Base-by-base conservation (phyloP, 768 basidiomycete species). In the Crepidotus variabilis region DNA sequence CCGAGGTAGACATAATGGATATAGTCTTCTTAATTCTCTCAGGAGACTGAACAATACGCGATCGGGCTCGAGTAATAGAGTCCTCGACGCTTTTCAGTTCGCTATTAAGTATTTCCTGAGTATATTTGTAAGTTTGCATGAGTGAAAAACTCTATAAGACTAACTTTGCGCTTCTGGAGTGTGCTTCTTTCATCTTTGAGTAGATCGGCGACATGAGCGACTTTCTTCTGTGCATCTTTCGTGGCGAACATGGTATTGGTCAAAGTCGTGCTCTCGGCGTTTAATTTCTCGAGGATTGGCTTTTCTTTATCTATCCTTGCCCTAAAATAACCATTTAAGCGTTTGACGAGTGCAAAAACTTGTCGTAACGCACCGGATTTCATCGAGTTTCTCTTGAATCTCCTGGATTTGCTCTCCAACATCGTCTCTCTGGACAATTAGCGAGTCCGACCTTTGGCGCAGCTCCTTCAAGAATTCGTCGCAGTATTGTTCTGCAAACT, bases 1-100 rank as follows among this genome's bases (percentile, higher is more conserved):
- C 83, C 0, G 81, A 84, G 6, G 73, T 66, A 2, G 82, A 79
- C 88, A 96, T 92, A n/a, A 82, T 76, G 10, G 79, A 71, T 63
- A 96, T 96, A 45, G 84, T 89, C 51, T 86, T 83, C 66, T 87
- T 90, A 61, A 96, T 88, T 47, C 94, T 82, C 48, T 96, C 94
- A 0, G 94, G 94, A 0, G 92, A 94, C 68, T 94, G 91, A 2
- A 97, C 93, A 59, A 97, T 88, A 23, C 93, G 84, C 24, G 84
- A 75, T 50, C 84, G 79, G 0, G 85, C 85, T 45, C 86, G 82
- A 11, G 74, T 71, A 59, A 91, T 85, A 47, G 78, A 75, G 55
- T 90, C 86, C 43, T 79, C 73, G 21, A 86, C 72, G 46, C 78
- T 76, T 6, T 80, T 74, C 9, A 86, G 78, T 50, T 92, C 87